Conservation (phyloP, 2,329 filamentous ascomycete genomes). For the Sporothrix euskadiensis region DNA sequence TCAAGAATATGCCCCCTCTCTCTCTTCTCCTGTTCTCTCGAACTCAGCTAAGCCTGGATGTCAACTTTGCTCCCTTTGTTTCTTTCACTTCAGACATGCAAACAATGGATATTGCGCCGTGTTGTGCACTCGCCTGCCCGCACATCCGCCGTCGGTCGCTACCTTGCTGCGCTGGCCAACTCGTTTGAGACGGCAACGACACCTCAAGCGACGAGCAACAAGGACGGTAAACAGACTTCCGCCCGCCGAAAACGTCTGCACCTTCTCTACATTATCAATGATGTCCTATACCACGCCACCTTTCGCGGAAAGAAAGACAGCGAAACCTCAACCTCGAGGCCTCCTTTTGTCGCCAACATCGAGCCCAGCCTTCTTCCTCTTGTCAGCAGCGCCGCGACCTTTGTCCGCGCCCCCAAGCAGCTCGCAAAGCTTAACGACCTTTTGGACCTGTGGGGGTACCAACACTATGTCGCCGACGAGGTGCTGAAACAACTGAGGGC, state of each 20-base stretch:
- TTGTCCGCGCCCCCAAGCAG: slow-evolving; percentile 64
- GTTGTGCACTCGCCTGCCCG: slow-evolving; percentile 67
- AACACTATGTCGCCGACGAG: slow-evolving; percentile 57
- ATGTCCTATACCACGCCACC: slow-evolving; percentile 71
- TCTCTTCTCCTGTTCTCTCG: background rate
- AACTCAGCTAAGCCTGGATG: slow-evolving; percentile 4
- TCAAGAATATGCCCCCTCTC: background rate
- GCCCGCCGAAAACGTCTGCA: slow-evolving; percentile 70
- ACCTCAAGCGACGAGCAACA: slow-evolving; percentile 8
- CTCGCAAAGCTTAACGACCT: slow-evolving; percentile 64
- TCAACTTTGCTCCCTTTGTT: slow-evolving; percentile 28
- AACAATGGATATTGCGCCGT: slow-evolving; percentile 77
- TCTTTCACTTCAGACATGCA: slow-evolving; percentile 68
- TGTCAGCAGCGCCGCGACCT: slow-evolving; percentile 57
- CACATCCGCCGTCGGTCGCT: slow-evolving; percentile 70
- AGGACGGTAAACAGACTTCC: slow-evolving; percentile 33
- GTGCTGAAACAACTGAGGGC: slow-evolving; percentile 61
- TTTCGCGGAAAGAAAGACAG: slow-evolving; percentile 45
- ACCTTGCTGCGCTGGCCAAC: slow-evolving; percentile 67
- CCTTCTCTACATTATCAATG: slow-evolving; percentile 75
- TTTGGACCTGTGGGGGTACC: slow-evolving; percentile 69
- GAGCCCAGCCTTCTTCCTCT: slow-evolving; percentile 63
- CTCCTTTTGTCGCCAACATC: slow-evolving; percentile 56
- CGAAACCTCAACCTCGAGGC: slow-evolving; percentile 35
- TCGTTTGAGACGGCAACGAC: slow-evolving; percentile 48